Conservation (phyloP, 2,329 filamentous ascomycete genomes). For the Fonsecaea pugnacius region DNA sequence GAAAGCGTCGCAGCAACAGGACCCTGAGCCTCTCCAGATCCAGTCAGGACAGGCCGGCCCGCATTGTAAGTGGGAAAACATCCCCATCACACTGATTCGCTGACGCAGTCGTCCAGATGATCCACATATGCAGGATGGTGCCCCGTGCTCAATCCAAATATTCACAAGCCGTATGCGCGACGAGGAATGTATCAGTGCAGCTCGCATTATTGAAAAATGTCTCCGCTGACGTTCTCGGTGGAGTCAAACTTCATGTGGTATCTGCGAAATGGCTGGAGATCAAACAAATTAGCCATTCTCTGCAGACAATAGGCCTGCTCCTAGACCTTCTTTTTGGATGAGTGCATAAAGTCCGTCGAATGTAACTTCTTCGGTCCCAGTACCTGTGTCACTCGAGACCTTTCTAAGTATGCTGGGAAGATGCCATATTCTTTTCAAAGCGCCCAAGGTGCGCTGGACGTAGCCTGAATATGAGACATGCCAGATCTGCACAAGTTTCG, state of each 20-base stretch:
- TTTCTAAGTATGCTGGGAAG: conserved; percentile 20
- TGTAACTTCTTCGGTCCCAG: neutral
- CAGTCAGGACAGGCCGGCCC: conserved; percentile 27
- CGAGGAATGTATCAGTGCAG: conserved; percentile 40
- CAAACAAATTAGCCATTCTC: conserved; percentile 7
- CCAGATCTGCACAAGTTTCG: conserved; percentile 29
- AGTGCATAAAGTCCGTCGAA: conserved; percentile 31
- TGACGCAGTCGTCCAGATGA: conserved; percentile 30
- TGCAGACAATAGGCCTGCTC: conserved; percentile 10
- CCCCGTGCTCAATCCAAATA: conserved; percentile 40
- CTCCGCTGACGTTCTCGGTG: conserved; percentile 27
- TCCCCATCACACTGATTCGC: neutral
- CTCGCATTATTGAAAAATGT: conserved; percentile 39
- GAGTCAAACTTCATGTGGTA: neutral
- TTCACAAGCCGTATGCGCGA: conserved; percentile 40
- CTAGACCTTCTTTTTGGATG: conserved; percentile 24
- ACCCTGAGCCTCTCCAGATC: conserved; percentile 20
- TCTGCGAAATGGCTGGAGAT: neutral
- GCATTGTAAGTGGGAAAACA: conserved; percentile 34
- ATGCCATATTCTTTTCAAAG: conserved; percentile 29
- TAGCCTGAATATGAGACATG: conserved; percentile 32
- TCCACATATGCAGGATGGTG: conserved; percentile 38
- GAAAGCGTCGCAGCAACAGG: conserved; percentile 30
- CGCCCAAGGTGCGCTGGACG: conserved; percentile 24
- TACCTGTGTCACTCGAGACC: neutral